Percentiles rank a stretch among this genome's conserved stretches.
phyloP scores from a whole-genome alignment of 1,284 basidiomycete species.

The Marasmius oreades region DNA sequence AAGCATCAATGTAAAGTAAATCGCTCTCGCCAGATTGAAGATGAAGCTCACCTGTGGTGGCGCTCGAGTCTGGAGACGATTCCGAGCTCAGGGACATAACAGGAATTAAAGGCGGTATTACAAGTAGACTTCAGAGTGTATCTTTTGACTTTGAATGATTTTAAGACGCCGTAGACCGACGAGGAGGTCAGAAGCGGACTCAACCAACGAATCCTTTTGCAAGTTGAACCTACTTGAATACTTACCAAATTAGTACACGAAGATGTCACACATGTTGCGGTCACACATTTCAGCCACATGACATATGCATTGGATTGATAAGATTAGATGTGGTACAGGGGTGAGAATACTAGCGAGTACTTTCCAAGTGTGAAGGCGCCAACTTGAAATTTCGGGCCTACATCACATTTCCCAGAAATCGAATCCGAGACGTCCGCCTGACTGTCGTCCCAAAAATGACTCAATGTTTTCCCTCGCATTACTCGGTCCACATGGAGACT shows the following conservation, averaged over 20 bases:
- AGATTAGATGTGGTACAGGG: background rate
- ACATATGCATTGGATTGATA: background rate
- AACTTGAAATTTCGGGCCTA: too few relatives aligned
- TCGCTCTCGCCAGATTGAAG: background rate
- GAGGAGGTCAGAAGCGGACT: background rate
- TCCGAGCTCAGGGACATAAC: background rate
- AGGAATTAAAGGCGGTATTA: background rate
- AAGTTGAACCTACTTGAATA: conserved; percentile 4
- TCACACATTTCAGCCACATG: background rate
- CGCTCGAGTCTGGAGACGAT: background rate
- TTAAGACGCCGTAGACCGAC: background rate
- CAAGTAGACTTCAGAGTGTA: background rate
- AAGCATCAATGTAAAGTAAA: background rate
- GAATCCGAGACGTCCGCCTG: too few relatives aligned
- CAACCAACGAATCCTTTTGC: background rate
- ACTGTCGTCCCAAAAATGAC: too few relatives aligned
- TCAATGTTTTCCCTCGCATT: background rate
- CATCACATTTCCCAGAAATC: too few relatives aligned
- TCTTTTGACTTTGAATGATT: background rate
- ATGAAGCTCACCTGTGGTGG: background rate
- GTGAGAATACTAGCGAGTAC: too few relatives aligned
- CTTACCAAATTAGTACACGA: background rate
- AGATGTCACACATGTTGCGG: background rate
- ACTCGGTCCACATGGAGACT: background rate
- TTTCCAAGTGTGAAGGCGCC: too few relatives aligned